Conservation (phyloP, 345 rosid genomes). For the Brassica carinata region DNA sequence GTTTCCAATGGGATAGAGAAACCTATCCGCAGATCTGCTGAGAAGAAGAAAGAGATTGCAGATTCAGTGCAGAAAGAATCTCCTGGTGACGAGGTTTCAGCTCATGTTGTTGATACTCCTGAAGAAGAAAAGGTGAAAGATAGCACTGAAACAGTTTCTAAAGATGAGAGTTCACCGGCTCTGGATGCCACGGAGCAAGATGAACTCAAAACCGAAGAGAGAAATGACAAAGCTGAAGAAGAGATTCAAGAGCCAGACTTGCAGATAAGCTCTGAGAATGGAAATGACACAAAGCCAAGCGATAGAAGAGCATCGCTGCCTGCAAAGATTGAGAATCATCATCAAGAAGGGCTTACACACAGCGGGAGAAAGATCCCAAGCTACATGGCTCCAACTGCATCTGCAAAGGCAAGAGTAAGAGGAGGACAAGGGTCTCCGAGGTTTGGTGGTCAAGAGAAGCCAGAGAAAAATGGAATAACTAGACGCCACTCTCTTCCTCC, state of each 20-base stretch:
- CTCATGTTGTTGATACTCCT: conserved; percentile 29
- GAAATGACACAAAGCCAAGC: conserved; percentile 44
- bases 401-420: conserved; percentile 78
- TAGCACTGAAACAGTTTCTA: conserved; percentile 25
- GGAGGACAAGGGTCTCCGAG: conserved; percentile 74
- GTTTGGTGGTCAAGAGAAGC: conserved; percentile 47
- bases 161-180: conserved; percentile 29
- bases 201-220: conserved; percentile 41
- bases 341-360: conserved; percentile 50
- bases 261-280: conserved; percentile 45
- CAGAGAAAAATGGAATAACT: conserved; percentile 52
- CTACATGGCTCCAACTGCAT: conserved; percentile 89
- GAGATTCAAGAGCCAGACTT: conserved; percentile 40
- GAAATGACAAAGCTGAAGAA: conserved; percentile 44
- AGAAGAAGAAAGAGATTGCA: conserved; percentile 39
- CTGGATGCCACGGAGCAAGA: conserved; percentile 36
- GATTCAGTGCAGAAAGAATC: conserved; percentile 30
- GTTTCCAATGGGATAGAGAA: conserved; percentile 44
- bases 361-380: conserved; percentile 65
- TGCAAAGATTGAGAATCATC: conserved; percentile 52
- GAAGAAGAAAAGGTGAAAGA: conserved; percentile 42
- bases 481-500: conserved; percentile 84
- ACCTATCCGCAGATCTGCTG: conserved; percentile 41
- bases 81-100: conserved; percentile 34
- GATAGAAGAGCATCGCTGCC: conserved; percentile 74